phyloP scores from a whole-genome alignment of 768 basidiomycete species.

The Lentinula guzmanii region DNA sequence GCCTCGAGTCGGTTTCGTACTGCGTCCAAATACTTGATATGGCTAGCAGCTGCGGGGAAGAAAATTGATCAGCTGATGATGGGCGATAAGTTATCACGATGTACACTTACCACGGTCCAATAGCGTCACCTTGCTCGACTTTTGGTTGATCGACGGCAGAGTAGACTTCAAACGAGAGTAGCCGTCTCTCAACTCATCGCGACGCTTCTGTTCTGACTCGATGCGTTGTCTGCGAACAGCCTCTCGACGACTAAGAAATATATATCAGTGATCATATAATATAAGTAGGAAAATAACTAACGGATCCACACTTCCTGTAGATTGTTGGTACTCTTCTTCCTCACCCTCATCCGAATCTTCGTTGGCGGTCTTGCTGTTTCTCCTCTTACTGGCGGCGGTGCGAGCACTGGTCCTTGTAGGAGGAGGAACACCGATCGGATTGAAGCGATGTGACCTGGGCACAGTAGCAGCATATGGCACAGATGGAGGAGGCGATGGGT shows the following conservation, averaged over 20 bases:
- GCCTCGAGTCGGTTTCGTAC: constrained; percentile 70
- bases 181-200: constrained; percentile 90
- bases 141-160: constrained; percentile 86
- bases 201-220: constrained; percentile 87
- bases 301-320: constrained; percentile 48
- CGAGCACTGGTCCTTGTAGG: constrained; percentile 50
- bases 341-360: constrained; percentile 65
- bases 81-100: constrained; percentile 1
- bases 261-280: neutral
- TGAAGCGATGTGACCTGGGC: constrained; percentile 74
- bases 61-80: constrained; percentile 8
- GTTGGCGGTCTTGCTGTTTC: constrained; percentile 38
- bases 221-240: constrained; percentile 89
- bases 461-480: constrained; percentile 55
- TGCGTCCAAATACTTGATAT: constrained; percentile 84
- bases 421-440: constrained; percentile 60
- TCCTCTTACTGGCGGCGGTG: constrained; percentile 33
- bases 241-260: constrained; percentile 62
- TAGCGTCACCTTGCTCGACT: constrained; percentile 87
- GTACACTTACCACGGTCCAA: constrained; percentile 68
- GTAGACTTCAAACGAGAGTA: constrained; percentile 88
- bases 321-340: constrained; percentile 63
- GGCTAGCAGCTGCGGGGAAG: constrained; percentile 55
- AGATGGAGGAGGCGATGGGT: constrained; percentile 29
- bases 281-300: constrained; percentile 19